Conservation (phyloP, 192 early-diverging fungal species). For the Spinellus fusiger region DNA sequence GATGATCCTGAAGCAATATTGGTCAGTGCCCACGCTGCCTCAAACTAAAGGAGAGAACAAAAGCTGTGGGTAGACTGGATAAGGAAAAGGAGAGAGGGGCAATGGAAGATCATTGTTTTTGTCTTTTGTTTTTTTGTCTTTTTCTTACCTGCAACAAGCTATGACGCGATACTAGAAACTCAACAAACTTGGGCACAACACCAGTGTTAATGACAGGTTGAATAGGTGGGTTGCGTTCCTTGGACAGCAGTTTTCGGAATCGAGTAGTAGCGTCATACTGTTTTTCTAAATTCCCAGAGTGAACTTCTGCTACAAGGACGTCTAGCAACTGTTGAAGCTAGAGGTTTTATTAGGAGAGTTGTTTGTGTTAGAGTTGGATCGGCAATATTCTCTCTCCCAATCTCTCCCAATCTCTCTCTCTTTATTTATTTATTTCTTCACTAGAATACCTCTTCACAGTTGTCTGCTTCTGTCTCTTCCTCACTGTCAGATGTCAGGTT, state of each 20-base stretch:
- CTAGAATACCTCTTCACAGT: constrained; percentile 5
- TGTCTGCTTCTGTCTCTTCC: constrained; percentile 26
- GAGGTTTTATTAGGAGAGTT: neutral
- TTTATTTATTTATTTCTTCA: neutral
- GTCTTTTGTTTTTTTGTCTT: neutral
- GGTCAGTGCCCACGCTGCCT: constrained; percentile 51
- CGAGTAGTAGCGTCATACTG: constrained; percentile 37
- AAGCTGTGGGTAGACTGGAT: neutral
- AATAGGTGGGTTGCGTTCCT: constrained; percentile 47
- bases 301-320: constrained; percentile 18
- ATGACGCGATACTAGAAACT: constrained; percentile 40
- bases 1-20: constrained; percentile 45
- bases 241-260: constrained; percentile 45
- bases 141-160: constrained; percentile 25
- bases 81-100: neutral
- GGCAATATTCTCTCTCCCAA: no score
- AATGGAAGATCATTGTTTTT: neutral
- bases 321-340: neutral
- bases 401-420: no score
- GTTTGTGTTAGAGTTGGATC: neutral
- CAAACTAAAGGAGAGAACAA: constrained; percentile 30
- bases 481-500: constrained; percentile 34
- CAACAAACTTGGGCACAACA: constrained; percentile 44
- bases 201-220: constrained; percentile 40
- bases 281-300: constrained; percentile 35